Evolutionary conservation across 257 asterid genomes (phyloP), one percentile per base, ranked within the genome.

Genomic region (Nicotiana paniculata): DNA sequence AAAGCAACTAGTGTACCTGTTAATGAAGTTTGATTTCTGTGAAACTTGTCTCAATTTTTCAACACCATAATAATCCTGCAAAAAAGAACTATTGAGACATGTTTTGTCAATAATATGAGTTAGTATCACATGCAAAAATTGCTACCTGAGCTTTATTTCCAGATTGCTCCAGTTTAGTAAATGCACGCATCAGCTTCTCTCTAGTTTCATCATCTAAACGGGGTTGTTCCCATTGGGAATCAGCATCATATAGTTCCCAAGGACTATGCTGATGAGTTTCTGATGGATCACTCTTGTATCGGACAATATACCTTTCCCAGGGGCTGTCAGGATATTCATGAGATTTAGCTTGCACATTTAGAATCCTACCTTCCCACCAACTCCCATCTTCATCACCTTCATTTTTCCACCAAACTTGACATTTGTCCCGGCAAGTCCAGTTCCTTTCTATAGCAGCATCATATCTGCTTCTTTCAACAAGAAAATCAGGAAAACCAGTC

Each of bases 301-400:
- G 90, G 32, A 96, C 98, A 12, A 83, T 87, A 85, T 87, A 96
- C 84, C 91, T 94, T 79, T 96, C 99, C 99, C 99, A 96, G 6
- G 99, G 99, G 84, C 98, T 94, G 81, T 96, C 99, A 0, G 95
- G 97, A 85, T 90, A 96, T 37, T 96, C 98, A 46, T 63, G 81
- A 77, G 94, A 89, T 82, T 96, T 96, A 58, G 97, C 87, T 85
- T 90, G 91, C 82, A 92, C 91, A 13, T 81, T 82, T n/a, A 91
- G 65, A 62, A 96, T 90, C 68, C 99, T 92, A 79, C 99, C 99
- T 30, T 88, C 97, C 98, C 98, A 96, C 98, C 99, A 96, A 63
- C 88, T 86, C 30, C 99, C 99, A 64, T 87, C 92, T 86, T 93
- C 97, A 59, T 87, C 96, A 1, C 93, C 95, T 82, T 92, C 97